phyloP scores from a whole-genome alignment of 2,329 filamentous ascomycete genomes.

The Colletotrichum chrysophilum region DNA sequence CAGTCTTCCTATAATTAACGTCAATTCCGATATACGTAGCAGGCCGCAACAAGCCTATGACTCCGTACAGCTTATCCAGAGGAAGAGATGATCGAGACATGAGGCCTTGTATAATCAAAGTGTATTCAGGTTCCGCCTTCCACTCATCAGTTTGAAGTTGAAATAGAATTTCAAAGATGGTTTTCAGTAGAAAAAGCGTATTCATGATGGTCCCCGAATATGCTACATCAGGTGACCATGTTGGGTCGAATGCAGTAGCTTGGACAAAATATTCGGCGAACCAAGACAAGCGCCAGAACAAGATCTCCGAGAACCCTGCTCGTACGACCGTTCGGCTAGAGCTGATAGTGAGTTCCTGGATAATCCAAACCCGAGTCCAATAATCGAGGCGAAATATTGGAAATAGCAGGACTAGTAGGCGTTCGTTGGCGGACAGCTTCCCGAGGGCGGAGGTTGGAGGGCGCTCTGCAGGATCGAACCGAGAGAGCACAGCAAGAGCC shows the following conservation, averaged over 20 bases:
- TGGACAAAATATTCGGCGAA: accelerated
- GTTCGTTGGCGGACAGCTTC: accelerated
- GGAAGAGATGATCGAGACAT: neutral
- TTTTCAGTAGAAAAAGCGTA: accelerated
- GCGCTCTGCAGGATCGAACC: neutral
- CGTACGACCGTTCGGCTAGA: neutral
- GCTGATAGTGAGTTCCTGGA: neutral
- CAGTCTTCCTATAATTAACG: neutral
- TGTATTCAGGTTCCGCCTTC: accelerated
- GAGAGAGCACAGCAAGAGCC: neutral
- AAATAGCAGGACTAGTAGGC: neutral
- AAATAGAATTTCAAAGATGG: accelerated
- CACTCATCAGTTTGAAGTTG: neutral
- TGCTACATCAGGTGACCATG: neutral
- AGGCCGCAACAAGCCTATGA: accelerated
- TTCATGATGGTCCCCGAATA: too few relatives aligned
- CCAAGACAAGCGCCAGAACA: neutral
- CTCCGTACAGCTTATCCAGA: neutral
- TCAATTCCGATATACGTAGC: accelerated
- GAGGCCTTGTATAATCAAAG: neutral
- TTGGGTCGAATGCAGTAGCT: accelerated
- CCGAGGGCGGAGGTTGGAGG: accelerated
- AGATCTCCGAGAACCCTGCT: neutral
- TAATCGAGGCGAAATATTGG: neutral
- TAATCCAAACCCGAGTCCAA: neutral